Evolutionary conservation across 768 basidiomycete genomes (phyloP).

Genomic region (Psilocybe azurescens): DNA sequence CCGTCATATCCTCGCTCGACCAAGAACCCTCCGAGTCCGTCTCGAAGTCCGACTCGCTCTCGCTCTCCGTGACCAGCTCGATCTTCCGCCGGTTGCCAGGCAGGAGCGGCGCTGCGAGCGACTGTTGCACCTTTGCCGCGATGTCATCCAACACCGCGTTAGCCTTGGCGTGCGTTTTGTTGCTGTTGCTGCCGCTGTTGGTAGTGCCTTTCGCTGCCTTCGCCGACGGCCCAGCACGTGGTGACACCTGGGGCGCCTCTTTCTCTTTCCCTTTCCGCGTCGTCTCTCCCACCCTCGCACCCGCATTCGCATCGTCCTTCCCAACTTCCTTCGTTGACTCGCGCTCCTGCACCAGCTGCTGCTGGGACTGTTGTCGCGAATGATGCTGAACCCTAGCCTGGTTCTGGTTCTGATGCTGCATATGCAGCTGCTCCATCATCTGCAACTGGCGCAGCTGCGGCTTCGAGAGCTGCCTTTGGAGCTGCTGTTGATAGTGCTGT

Average conservation of each 20-base stretch:
- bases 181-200: constrained; percentile 8
- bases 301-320: background rate
- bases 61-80: constrained; percentile 46
- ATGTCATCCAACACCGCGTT: constrained; percentile 12
- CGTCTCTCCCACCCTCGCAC: background rate
- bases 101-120: constrained; percentile 33
- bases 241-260: background rate
- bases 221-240: no score
- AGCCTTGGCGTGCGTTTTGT: constrained; percentile 6
- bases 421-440: constrained; percentile 23
- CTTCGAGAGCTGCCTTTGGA: constrained; percentile 18
- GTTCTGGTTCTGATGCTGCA: constrained; percentile 12
- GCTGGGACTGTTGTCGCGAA: constrained; percentile 11
- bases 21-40: constrained; percentile 55
- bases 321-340: constrained; percentile 8
- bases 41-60: constrained; percentile 58
- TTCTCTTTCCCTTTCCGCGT: constrained; percentile 11
- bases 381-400: constrained; percentile 2
- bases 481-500: constrained; percentile 12
- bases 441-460: constrained; percentile 23
- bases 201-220: background rate
- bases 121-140: constrained; percentile 25
- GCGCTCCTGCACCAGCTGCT: constrained; percentile 14
- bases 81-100: constrained; percentile 44
- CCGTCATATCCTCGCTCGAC: constrained; percentile 62